Conservation (phyloP, 2,329 filamentous ascomycete species). For the Diaporthe sp. region DNA sequence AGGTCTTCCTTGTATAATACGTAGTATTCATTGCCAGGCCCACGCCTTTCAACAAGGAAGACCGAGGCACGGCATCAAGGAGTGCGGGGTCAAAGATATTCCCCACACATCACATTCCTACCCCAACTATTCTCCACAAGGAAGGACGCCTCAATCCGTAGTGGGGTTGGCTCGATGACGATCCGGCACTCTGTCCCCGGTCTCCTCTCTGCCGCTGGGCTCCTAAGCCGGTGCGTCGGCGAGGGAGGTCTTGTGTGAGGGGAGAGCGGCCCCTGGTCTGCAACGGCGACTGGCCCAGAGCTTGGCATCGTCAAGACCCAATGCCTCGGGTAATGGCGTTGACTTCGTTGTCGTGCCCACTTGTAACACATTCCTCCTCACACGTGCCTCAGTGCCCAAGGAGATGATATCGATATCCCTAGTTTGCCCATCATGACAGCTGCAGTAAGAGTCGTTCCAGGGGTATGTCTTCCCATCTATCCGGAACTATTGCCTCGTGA, state of each 20-base stretch:
- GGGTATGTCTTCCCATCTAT: conserved; percentile 41
- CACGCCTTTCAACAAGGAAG: background rate
- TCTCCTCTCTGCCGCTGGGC: background rate
- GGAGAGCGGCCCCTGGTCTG: conserved; percentile 12
- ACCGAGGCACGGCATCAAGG: too few relatives aligned
- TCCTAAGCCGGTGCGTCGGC: conserved; percentile 1
- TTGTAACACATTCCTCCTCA: background rate
- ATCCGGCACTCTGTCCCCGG: conserved; percentile 14
- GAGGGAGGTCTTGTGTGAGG: background rate
- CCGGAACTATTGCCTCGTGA: too few relatives aligned
- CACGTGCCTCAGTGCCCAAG: background rate
- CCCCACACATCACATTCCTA: background rate
- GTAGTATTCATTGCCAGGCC: background rate
- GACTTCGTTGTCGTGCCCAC: background rate
- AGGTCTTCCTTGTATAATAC: background rate
- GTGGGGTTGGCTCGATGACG: conserved; percentile 3
- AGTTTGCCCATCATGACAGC: conserved; percentile 42
- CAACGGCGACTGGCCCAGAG: background rate
- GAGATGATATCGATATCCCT: background rate
- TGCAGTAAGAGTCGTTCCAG: conserved; percentile 47
- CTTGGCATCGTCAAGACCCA: conserved; percentile 22
- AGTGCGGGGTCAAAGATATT: conserved; percentile 12
- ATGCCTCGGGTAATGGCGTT: conserved; percentile 4
- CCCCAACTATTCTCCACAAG: conserved; percentile 14
- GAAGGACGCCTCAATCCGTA: background rate